Evolutionary conservation across 805 yeast genomes (phyloP), one percentile per base, ranked within the genome.

Genomic region (Cyberlindnera samutprakarnensis): DNA sequence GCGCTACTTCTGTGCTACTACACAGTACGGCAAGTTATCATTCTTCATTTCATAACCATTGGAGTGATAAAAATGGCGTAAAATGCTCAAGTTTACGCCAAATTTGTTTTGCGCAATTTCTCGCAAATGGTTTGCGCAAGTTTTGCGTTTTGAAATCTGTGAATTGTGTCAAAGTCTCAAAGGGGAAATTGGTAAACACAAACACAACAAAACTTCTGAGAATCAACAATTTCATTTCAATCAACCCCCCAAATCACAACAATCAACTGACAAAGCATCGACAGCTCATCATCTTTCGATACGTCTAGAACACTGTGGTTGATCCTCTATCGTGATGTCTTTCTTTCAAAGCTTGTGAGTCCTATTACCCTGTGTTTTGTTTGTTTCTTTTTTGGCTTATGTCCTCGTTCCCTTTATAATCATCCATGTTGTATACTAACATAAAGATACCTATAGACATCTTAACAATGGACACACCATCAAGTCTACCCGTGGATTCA

Each of bases 381-480:
- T 2, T 5, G 8, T n/a, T 15, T 6, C 17, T 14, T 4, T 20
- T 18, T 17, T 6, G 18, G 10, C 24, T n/a, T 32, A 23, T 24
- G 21, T 17, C 16, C 12, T 5, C 13, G 13, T 23, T 24, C 12
- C 13, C 14, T 18, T 14, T 22, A 36, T n/a, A n/a, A n/a, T n/a
- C n/a, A n/a, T n/a, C n/a, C n/a, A n/a, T n/a, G n/a, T n/a, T n/a
- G n/a, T n/a, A n/a, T n/a, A n/a, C 39, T 37, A 37, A 41, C 39
- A 6, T n/a, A 2, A 14, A 11, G 2, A n/a, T n/a, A n/a, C n/a
- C 25, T 14, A 9, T 27, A 59, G 62, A 35, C 68, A 64, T 36
- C 39, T 64, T 35, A 63, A 62, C 43, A 65, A 66, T 29, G 68
- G 68, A 5, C 70, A 66, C 38, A 66, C 70, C 2, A 64, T 66